A percentile compares a stretch with the other conserved stretches of the same genome.
Conservation (phyloP, 2,329 filamentous ascomycete species). For the Venturia carpophila region DNA sequence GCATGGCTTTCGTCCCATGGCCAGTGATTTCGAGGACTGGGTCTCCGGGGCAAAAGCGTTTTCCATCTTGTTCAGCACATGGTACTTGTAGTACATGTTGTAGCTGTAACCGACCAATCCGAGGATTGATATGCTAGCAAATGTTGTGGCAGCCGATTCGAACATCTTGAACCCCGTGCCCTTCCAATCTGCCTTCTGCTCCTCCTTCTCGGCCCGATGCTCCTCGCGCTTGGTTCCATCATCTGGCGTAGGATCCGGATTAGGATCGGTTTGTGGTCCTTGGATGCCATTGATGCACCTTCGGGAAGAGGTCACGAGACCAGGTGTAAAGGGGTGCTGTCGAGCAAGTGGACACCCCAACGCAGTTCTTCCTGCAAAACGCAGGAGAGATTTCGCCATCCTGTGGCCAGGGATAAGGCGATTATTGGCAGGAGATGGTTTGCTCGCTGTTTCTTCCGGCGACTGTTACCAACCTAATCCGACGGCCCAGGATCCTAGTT, state of each 20-base stretch:
- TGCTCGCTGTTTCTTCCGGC: conserved; percentile 1
- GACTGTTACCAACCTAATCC: background rate
- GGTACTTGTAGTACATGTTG: conserved; percentile 65
- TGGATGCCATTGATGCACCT: conserved; percentile 4
- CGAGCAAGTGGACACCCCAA: background rate
- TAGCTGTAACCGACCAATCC: conserved; percentile 41
- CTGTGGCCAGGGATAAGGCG: background rate
- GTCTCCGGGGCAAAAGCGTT: conserved; percentile 85
- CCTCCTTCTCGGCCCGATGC: background rate
- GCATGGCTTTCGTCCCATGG: conserved; percentile 22
- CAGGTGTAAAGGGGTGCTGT: background rate
- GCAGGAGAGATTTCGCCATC: background rate
- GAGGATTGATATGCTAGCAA: conserved; percentile 43
- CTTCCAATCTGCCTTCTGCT: conserved; percentile 24
- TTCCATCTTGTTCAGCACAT: conserved; percentile 87
- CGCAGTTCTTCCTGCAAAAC: background rate
- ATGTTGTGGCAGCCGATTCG: conserved; percentile 43
- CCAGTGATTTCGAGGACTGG: conserved; percentile 66
- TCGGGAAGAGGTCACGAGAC: conserved; percentile 6
- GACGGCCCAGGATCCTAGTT: background rate
- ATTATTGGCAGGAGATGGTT: background rate
- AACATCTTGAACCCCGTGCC: conserved; percentile 45
- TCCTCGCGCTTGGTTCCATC: conserved; percentile 22
- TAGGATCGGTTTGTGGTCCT: conserved; percentile 28
- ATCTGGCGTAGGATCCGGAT: conserved; percentile 29